Evolutionary conservation across 202 grass and related monocot genomes (phyloP).

Genomic region (Alloteropsis angusta): DNA sequence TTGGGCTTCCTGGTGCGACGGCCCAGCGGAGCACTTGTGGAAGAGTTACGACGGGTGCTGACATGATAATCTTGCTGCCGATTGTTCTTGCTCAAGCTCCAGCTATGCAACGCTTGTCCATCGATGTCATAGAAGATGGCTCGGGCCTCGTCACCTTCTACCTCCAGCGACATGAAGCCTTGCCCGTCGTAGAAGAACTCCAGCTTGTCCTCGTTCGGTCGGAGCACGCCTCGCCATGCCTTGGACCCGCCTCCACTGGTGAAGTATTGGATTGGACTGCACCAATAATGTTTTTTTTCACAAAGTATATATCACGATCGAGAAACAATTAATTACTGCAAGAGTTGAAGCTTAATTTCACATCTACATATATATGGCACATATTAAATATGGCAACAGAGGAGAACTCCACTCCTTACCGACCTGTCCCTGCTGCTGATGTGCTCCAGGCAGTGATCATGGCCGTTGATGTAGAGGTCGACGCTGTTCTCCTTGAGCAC

Average conservation of each 20-base stretch:
- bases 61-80: background rate
- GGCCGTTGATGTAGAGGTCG: constrained; percentile 74
- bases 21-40: no score
- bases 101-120: constrained; percentile 42
- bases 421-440: constrained; percentile 80
- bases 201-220: constrained; percentile 43
- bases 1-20: no score
- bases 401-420: no score
- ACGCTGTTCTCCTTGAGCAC: constrained; percentile 42
- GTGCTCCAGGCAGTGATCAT: constrained; percentile 87
- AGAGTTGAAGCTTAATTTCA: no score
- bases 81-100: constrained; percentile 28
- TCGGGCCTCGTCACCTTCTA: constrained; percentile 20
- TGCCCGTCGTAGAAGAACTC: constrained; percentile 81
- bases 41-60: no score
- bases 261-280: constrained; percentile 70
- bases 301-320: no score
- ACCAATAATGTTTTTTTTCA: background rate
- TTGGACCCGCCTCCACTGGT: constrained; percentile 84
- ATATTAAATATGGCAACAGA: no score
- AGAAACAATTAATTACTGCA: no score
- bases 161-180: constrained; percentile 76
- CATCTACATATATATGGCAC: no score
- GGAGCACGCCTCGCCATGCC: constrained; percentile 50
- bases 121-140: constrained; percentile 48